A percentile compares a stretch with the other conserved stretches of the same genome.
Evolutionary conservation across 345 rosid species (phyloP).

Genomic region (Boechera retrofracta): DNA sequence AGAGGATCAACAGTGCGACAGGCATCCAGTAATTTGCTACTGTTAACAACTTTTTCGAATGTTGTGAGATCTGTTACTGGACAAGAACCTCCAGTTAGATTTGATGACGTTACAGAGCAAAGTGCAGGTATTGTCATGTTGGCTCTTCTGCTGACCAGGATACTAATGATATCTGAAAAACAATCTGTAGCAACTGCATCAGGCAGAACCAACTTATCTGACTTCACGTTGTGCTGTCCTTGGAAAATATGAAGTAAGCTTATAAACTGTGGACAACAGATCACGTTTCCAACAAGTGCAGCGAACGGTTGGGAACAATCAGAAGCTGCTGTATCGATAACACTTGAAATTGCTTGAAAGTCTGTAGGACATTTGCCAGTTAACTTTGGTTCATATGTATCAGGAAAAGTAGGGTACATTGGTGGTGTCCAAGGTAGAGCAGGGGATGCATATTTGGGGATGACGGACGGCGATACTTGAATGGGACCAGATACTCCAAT

Average conservation of each 20-base stretch:
- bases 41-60: slow-evolving; percentile 77
- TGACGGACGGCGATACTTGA: slow-evolving; percentile 84
- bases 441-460: slow-evolving; percentile 71
- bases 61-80: slow-evolving; percentile 65
- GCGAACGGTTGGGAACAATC: slow-evolving; percentile 88
- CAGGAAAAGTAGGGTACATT: slow-evolving; percentile 78
- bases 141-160: slow-evolving; percentile 86
- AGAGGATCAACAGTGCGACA: slow-evolving; percentile 86
- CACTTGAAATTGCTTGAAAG: slow-evolving; percentile 68
- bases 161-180: slow-evolving; percentile 92
- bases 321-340: slow-evolving; percentile 73
- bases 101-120: slow-evolving; percentile 78
- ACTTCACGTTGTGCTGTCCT: slow-evolving; percentile 60
- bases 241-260: slow-evolving; percentile 84
- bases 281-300: slow-evolving; percentile 82
- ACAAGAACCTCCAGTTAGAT: slow-evolving; percentile 94
- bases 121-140: slow-evolving; percentile 65
- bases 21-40: slow-evolving; percentile 79
- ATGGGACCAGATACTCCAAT: slow-evolving; percentile 80
- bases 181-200: slow-evolving; percentile 82
- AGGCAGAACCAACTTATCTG: slow-evolving; percentile 77
- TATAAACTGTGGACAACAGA: slow-evolving; percentile 93
- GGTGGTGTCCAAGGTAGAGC: slow-evolving; percentile 66
- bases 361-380: slow-evolving; percentile 90
- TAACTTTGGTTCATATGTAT: slow-evolving; percentile 77